A percentile compares a stretch with the other conserved stretches of the same genome.
phyloP scores from a whole-genome alignment of 805 yeast species.

The Lachancea quebecensis region DNA sequence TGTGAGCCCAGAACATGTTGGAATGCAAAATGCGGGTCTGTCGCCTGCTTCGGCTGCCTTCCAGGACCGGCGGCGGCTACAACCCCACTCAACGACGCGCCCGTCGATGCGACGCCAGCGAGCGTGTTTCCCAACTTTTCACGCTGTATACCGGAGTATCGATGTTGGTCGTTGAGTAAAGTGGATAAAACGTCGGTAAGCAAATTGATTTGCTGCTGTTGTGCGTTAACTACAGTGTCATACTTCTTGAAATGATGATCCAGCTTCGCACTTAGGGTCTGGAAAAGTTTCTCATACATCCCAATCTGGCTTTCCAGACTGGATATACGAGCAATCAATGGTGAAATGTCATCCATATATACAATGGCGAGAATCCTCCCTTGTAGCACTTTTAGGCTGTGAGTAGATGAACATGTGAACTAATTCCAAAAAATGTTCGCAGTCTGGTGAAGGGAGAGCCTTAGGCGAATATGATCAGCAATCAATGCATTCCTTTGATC shows the following conservation, averaged over 20 bases:
- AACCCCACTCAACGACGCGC: neutral
- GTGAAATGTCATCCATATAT: slow-evolving; percentile 6
- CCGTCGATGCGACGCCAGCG: slow-evolving; percentile 21
- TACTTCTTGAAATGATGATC: slow-evolving; percentile 30
- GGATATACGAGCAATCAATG: slow-evolving; percentile 17
- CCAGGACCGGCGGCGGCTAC: neutral
- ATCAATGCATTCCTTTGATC: neutral
- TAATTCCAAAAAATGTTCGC: too few relatives aligned
- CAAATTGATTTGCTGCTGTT: slow-evolving; percentile 29
- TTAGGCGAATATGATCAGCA: neutral
- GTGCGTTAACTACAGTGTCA: slow-evolving; percentile 25
- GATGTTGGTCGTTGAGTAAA: slow-evolving; percentile 25
- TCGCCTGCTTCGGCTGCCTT: too few relatives aligned
- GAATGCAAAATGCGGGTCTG: slow-evolving; percentile 12
- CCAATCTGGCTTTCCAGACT: slow-evolving; percentile 26
- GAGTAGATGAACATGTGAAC: too few relatives aligned
- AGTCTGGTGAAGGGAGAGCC: too few relatives aligned
- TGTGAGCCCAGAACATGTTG: neutral
- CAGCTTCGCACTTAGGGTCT: slow-evolving; percentile 25
- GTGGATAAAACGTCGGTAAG: slow-evolving; percentile 22
- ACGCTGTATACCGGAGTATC: slow-evolving; percentile 23
- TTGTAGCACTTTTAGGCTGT: too few relatives aligned
- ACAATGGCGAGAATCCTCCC: too few relatives aligned
- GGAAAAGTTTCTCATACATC: slow-evolving; percentile 28
- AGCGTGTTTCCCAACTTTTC: slow-evolving; percentile 22